These are phyloP conservation scores for Pichia eremophila DNA, from an alignment of 805 yeast genomes.

Conservation along the genomic window DNA sequence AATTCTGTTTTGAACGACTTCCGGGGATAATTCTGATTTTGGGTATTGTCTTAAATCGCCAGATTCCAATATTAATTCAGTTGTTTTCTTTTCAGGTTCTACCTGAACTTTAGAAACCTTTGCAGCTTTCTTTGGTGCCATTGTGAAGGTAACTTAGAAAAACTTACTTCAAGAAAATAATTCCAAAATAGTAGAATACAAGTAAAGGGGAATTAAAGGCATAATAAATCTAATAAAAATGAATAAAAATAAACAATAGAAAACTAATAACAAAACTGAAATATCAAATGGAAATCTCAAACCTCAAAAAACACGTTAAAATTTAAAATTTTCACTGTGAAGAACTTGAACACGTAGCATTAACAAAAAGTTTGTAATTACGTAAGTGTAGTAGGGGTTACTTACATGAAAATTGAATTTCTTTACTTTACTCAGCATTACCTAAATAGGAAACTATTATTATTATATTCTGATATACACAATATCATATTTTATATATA, in stretches of 20 bases:
- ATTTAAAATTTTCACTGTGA: neutral
- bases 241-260: no score
- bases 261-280: no score
- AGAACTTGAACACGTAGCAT: neutral
- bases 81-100: conserved; percentile 14
- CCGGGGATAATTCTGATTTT: conserved; percentile 39
- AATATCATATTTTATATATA: no score
- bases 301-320: neutral
- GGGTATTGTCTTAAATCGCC: conserved; percentile 50
- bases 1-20: conserved; percentile 32
- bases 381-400: neutral
- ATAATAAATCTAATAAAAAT: no score
- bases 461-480: neutral
- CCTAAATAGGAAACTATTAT: neutral
- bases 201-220: no score
- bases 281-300: neutral
- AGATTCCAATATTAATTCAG: conserved; percentile 37
- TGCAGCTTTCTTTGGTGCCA: conserved; percentile 17
- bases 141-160: conserved; percentile 2
- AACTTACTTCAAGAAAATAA: neutral
- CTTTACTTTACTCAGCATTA: no score
- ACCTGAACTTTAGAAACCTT: conserved; percentile 5
- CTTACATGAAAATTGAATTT: no score
- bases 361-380: neutral
- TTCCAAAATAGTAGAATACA: no score